Evolutionary conservation across 2,329 filamentous ascomycete genomes (phyloP).

Genomic region (Zarea fungicola): DNA sequence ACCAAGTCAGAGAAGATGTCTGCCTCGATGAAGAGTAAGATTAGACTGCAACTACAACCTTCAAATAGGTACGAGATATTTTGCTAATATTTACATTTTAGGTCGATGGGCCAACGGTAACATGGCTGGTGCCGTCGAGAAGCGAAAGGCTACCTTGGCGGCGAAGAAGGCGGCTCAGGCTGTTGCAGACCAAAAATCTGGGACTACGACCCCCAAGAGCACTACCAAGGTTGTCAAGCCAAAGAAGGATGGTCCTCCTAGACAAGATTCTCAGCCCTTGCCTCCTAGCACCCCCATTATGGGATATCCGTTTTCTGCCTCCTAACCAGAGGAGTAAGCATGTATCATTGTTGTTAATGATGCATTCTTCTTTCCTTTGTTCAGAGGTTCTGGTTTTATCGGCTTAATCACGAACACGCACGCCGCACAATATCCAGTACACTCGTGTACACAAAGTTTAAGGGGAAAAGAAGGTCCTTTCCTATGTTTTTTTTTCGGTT

Average conservation of each 20-base stretch:
- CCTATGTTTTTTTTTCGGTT: neutral
- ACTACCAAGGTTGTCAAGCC: constrained; percentile 32
- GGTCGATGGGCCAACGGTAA: constrained; percentile 57
- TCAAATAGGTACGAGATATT: neutral
- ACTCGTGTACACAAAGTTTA: neutral
- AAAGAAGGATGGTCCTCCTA: constrained; percentile 29
- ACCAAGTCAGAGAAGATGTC: constrained; percentile 63
- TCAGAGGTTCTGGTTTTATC: neutral
- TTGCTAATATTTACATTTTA: constrained; percentile 19
- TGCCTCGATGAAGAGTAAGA: constrained; percentile 58
- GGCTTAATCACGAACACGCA: neutral
- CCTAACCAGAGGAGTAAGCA: neutral
- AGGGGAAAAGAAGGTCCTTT: neutral
- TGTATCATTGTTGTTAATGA: neutral
- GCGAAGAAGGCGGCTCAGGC: constrained; percentile 51
- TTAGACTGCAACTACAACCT: neutral
- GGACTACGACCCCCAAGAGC: constrained; percentile 30
- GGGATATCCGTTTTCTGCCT: constrained; percentile 1
- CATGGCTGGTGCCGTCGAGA: constrained; percentile 56
- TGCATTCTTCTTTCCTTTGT: neutral
- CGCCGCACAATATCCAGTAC: neutral
- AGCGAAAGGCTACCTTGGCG: constrained; percentile 54
- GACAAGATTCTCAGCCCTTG: constrained; percentile 15
- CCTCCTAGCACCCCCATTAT: constrained; percentile 3
- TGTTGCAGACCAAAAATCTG: constrained; percentile 32